Evolutionary conservation across 192 early-diverging fungal genomes (phyloP).

Genomic region (Backusella sp.): DNA sequence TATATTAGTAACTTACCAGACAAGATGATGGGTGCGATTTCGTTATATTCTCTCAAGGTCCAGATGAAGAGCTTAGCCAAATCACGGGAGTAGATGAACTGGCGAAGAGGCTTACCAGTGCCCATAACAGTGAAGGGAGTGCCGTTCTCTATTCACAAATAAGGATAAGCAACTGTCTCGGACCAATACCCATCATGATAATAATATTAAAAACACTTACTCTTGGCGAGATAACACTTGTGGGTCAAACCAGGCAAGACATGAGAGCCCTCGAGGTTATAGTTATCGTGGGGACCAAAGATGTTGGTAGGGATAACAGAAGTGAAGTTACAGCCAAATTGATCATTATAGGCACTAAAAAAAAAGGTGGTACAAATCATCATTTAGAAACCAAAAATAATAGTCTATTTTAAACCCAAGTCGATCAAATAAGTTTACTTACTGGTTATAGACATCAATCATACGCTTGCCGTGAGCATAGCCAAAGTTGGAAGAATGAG

Average conservation of each 20-base stretch:
- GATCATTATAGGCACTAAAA: conserved; percentile 69
- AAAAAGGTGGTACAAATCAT: conserved; percentile 5
- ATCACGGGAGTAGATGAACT: conserved; percentile 83
- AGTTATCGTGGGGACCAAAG: conserved; percentile 83
- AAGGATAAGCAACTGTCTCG: background rate
- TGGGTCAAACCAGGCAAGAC: conserved; percentile 79
- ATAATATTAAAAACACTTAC: conserved; percentile 36
- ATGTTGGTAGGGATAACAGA: conserved; percentile 83
- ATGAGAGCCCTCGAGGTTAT: conserved; percentile 74
- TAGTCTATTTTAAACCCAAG: conserved; percentile 10
- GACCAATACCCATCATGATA: background rate
- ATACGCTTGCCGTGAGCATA: conserved; percentile 84
- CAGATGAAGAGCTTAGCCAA: conserved; percentile 79
- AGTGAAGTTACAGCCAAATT: conserved; percentile 78
- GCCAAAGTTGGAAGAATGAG: conserved; percentile 79
- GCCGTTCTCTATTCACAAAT: conserved; percentile 47
- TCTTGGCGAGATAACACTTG: conserved; percentile 80
- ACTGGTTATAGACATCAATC: conserved; percentile 82
- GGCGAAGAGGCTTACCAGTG: conserved; percentile 74
- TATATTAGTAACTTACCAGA: conserved; percentile 52
- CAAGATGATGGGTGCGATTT: conserved; percentile 78
- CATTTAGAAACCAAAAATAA: conserved; percentile 3
- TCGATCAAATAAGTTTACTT: conserved; percentile 15
- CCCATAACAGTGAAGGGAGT: conserved; percentile 77
- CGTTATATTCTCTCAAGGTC: conserved; percentile 76